A percentile compares a stretch with the other conserved stretches of the same genome.
Conservation (phyloP, 352 stramenopile genomes). For the Phytophthora tubulina region DNA sequence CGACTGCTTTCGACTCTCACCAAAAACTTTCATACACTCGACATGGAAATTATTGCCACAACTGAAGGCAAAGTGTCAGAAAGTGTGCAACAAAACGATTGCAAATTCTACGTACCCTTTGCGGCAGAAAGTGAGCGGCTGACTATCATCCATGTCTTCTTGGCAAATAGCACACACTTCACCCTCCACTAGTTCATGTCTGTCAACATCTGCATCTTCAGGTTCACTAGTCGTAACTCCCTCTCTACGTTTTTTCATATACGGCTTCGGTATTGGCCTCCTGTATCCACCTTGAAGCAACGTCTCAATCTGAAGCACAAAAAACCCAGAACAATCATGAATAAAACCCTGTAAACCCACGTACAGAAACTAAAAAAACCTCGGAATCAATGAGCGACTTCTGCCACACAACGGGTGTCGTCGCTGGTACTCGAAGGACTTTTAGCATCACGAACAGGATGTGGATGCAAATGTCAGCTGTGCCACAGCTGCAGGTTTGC, state of each 20-base stretch:
- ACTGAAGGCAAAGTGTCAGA: conserved; percentile 27
- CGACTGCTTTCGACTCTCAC: conserved; percentile 79
- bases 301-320: conserved; percentile 60
- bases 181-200: conserved; percentile 72
- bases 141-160: conserved; percentile 74
- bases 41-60: conserved; percentile 47
- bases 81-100: neutral
- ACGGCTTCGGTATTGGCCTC: conserved; percentile 37
- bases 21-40: conserved; percentile 83
- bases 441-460: conserved; percentile 92
- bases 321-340: neutral
- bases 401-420: conserved; percentile 82
- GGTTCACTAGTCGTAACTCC: conserved; percentile 24
- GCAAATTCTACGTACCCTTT: conserved; percentile 77
- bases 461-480: conserved; percentile 83
- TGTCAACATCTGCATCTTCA: conserved; percentile 38
- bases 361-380: conserved; percentile 28
- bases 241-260: conserved; percentile 59
- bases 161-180: conserved; percentile 89
- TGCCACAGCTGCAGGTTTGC: conserved; percentile 80
- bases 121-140: conserved; percentile 78
- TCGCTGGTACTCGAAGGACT: conserved; percentile 74
- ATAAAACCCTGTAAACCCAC: neutral
- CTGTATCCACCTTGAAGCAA: conserved; percentile 72
- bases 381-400: conserved; percentile 88